Evolutionary conservation across 306 rosid species (phyloP), one percentile per base, ranked within the genome.

Genomic region (Betula pendula): DNA sequence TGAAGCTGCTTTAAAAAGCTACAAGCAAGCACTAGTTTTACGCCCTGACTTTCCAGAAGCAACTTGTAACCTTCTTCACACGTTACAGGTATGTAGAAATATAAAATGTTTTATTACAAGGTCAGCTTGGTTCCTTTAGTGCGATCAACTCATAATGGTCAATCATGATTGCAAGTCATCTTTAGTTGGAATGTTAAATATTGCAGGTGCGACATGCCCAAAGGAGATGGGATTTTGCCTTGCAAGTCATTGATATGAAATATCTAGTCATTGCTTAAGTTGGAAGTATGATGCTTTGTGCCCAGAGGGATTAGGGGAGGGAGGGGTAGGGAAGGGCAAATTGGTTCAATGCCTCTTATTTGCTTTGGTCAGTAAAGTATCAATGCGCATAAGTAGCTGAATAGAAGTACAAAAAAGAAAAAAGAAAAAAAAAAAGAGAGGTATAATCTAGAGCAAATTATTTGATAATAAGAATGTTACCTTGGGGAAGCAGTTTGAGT

Each of bases 21-120:
- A 96, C 68, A 89, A 79, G 65, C 97, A 93, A 83, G 97, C 99
- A 51, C 73, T 96, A 85, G 42, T 71, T 80, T 88, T 96, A 56
- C 97, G 99, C 52, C 82, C 90, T 2, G 99, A 96, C 44, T 96
- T 96, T 80, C 98, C 99, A 31, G 99, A 96, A 82, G 99, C 99
- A 84, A 93, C 98, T 68, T 92, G 99, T 91, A 96, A 96, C 88
- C 98, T 96, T 66, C 81, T 96, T 40, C 99, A 96, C 80, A 96
- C 98, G 6, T 88, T 96, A 74, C 98, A 93, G 98, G 99, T 95
- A 83, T 62, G 17, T 65, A 65, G 8, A 35, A 40, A 11, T 8
- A n/a, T 9, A 33, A 38, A 40, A 38, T 38, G 44, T n/a, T 65
- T 1, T 44, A 19, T 65, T 19, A 4, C 48, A 8, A 8, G 68